phyloP scores from a whole-genome alignment of 208 protist species.

The Entamoeba dispar region DNA sequence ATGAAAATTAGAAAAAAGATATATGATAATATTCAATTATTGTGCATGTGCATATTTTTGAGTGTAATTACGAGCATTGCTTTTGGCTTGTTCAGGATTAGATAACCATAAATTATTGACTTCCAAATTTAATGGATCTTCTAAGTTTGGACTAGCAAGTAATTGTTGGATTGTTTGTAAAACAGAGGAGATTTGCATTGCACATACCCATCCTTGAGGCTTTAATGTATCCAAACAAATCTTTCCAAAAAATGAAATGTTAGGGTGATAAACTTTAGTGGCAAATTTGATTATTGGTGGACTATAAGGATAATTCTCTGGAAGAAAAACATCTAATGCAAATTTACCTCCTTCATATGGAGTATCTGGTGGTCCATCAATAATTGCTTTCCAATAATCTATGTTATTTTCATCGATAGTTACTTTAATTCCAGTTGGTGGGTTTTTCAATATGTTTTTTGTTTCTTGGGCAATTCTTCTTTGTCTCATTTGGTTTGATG shows the following conservation, averaged over 20 bases:
- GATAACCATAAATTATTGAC: neutral
- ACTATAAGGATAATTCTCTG: constrained; percentile 19
- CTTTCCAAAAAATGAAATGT: constrained; percentile 15
- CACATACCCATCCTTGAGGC: constrained; percentile 70
- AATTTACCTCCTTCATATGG: constrained; percentile 30
- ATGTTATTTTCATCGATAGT: neutral
- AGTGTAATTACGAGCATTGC: neutral
- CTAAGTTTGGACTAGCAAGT: constrained; percentile 93
- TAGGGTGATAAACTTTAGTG: constrained; percentile 23
- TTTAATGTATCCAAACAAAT: constrained; percentile 48
- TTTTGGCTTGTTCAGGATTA: neutral
- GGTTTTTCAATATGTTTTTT: neutral
- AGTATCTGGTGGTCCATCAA: constrained; percentile 30
- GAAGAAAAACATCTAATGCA: constrained; percentile 20
- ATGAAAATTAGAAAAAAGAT: too few relatives aligned
- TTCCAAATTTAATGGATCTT: constrained; percentile 36
- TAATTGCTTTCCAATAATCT: constrained; percentile 15
- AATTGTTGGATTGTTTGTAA: constrained; percentile 88
- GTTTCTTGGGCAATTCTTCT: neutral
- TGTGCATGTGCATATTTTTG: neutral
- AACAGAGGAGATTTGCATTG: constrained; percentile 87
- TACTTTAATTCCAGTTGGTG: neutral
- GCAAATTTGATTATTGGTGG: constrained; percentile 17
- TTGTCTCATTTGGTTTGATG: neutral
- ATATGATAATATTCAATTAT: too few relatives aligned